Base-by-base conservation (phyloP, 306 rosid genomes). In the Vigna hirtella region DNA sequence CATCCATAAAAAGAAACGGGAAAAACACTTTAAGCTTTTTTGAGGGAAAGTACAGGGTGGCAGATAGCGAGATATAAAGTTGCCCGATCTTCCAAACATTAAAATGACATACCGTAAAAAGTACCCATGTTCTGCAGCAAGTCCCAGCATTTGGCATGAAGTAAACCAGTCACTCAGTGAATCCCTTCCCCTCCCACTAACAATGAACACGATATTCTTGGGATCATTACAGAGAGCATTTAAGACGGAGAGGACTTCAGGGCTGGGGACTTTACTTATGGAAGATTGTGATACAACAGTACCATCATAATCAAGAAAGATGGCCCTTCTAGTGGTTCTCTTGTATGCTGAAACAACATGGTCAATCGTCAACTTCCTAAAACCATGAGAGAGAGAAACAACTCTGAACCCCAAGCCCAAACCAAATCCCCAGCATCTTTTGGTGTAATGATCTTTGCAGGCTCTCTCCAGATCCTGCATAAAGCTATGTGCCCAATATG, bases 91-190 rank as follows among this genome's bases (percentile, higher is more conserved):
- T 70, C 32, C 36, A 20, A 70, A 55, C 22, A 57, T 11, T 40
- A 36, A 67, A 55, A n/a, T n/a, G 55, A 74, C 86, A 59, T 26
- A 94, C 98, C 98, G 90, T 73, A 87, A 50, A 76, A 92, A 90
- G 87, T 86, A 88, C 18, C 98, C 98, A 80, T 94, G 96, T 74
- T 94, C 98, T 13, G 98, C 96, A 5, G 96, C 96, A 71, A 94
- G 89, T 70, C 96, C 98, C 66, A 94, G 89, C 59, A 13, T 82
- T 80, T 89, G 79, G 73, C 94, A 90, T 20, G 97, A 83, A 67
- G 88, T 68, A 77, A 94, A 89, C 97, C 98, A 92, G 50, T 87
- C 88, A 36, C 89, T 74, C 26, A 94, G 84, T 57, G 91, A 86
- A 74, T 77, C 86, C 76, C 85, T 87, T 51, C 91, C 93, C 83